Conservation (phyloP, 306 rosid genomes). For the Rosa rugosa region DNA sequence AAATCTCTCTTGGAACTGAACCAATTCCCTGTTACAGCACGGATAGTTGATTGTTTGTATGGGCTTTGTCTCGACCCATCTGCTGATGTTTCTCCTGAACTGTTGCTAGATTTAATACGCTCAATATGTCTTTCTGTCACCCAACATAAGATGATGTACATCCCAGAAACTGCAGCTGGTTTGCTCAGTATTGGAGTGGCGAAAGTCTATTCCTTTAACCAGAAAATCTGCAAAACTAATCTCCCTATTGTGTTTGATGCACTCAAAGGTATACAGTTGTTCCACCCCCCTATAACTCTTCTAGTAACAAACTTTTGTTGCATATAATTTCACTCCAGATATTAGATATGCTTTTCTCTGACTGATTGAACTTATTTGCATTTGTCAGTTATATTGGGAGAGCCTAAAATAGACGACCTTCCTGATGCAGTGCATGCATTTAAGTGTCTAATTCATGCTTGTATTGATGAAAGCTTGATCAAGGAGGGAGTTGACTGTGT, state of each 20-base stretch:
- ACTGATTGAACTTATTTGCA: no score
- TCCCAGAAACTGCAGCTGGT: conserved; percentile 56
- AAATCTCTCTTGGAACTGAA: conserved; percentile 65
- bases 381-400: no score
- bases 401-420: no score
- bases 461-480: conserved; percentile 70
- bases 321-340: neutral
- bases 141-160: conserved; percentile 50
- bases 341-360: neutral
- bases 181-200: conserved; percentile 73
- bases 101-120: conserved; percentile 59
- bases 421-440: conserved; percentile 46
- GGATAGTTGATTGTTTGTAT: conserved; percentile 61
- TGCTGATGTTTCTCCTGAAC: conserved; percentile 51
- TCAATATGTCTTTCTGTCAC: conserved; percentile 51
- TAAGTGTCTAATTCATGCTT: conserved; percentile 54
- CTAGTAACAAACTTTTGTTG: neutral
- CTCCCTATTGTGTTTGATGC: conserved; percentile 70
- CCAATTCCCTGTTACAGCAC: conserved; percentile 64
- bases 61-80: conserved; percentile 52
- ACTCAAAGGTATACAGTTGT: conserved; percentile 54
- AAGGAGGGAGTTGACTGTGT: conserved; percentile 68
- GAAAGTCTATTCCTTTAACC: conserved; percentile 52
- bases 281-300: neutral
- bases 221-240: conserved; percentile 59